phyloP scores from a whole-genome alignment of 306 rosid genomes.

The Rosa persica region DNA sequence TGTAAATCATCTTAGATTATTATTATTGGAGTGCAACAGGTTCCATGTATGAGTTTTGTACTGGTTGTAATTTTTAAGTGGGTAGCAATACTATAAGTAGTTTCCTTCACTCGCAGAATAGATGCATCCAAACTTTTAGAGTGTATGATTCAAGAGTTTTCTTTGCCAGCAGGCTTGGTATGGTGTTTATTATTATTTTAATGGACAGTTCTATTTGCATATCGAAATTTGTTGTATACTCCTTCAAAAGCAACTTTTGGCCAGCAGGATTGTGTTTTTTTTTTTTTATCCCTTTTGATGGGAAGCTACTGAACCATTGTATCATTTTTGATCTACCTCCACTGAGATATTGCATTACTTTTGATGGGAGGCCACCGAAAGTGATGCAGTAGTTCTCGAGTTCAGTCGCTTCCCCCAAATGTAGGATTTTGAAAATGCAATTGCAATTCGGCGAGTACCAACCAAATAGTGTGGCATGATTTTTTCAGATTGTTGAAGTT shows the following conservation, averaged over 20 bases:
- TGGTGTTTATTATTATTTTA: not conserved
- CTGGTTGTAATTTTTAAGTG: constrained; percentile 23
- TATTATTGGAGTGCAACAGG: not conserved
- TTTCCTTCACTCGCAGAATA: not conserved
- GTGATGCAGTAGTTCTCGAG: not conserved
- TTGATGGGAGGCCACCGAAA: not conserved
- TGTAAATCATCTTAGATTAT: constrained; percentile 23
- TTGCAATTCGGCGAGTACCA: not conserved
- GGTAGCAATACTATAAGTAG: not conserved
- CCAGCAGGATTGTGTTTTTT: not conserved
- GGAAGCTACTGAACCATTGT: not conserved
- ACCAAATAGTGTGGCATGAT: not conserved
- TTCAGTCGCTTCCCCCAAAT: not conserved
- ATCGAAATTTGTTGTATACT: not conserved
- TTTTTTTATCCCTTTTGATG: not conserved
- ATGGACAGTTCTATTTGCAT: not conserved
- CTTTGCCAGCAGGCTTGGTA: not conserved
- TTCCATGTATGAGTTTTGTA: constrained; percentile 14
- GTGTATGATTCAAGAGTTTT: not conserved
- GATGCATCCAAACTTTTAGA: not conserved
- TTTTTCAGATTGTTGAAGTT: not conserved
- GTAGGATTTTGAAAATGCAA: not conserved
- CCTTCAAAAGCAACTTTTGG: not conserved
- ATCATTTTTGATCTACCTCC: not conserved
- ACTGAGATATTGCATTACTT: not conserved